Base-by-base conservation (phyloP, 2,329 filamentous ascomycete genomes). In the Zasmidium citrigriseum region DNA sequence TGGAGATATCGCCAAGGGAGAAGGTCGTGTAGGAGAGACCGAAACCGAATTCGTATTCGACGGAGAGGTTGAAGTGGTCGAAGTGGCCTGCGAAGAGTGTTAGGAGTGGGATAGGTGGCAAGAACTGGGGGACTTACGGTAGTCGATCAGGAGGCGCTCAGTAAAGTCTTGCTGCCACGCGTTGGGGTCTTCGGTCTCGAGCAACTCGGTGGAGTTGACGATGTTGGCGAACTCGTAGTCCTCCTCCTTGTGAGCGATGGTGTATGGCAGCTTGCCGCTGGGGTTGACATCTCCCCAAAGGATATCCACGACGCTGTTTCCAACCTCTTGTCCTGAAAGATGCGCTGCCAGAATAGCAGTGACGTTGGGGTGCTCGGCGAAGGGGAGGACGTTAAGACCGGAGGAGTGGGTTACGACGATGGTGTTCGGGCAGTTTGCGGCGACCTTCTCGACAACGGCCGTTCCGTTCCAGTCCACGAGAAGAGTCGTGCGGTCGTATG, bases 111-210 rank as follows among this genome's bases (percentile, higher is more conserved):
- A n/a, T 41, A n/a, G 7, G 3, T n/a, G n/a, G n/a, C n/a, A n/a
- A n/a, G n/a, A n/a, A n/a, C n/a, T n/a, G n/a, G n/a, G n/a, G 21
- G 0, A 55, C 63, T 46, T 41, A 59, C 78, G 77, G 64, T 85
- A 84, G 65, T 84, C 82, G 56, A 83, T 83, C 34, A 81, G 73
- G 0, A 82, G 71, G 0, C 81, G 79, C 63, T 85, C 82, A 2
- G 70, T 74, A 64, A 83, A 85, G 58, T 83, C 77, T 38, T 75
- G 75, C 61, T 82, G 79, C 77, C 76, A 78, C 0, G 74, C 75
- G 56, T 73, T 67, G 0, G 74, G 67, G 57, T 77, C 70, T 1
- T 63, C 72, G 1, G 71, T 73, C 24, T 67, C 56, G 23, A 65
- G 49, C 0, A 76, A 65, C n/a, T 62, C 71, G 12, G 72, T 73